Evolutionary conservation across 768 basidiomycete species (phyloP), one percentile per base, ranked within the genome.

Genomic region (Xerocomellus chrysenteron): DNA sequence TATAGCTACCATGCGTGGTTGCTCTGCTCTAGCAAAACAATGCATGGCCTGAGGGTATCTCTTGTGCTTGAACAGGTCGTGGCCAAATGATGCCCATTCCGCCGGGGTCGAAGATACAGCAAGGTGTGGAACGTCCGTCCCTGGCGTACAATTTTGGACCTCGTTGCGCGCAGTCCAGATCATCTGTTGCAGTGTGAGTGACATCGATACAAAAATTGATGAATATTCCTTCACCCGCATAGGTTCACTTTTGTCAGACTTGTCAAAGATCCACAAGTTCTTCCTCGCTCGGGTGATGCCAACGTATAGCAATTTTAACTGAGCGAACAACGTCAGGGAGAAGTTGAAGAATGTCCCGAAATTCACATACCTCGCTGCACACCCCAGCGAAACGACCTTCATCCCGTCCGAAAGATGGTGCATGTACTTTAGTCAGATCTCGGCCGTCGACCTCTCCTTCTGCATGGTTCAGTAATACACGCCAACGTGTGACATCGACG

Each of bases 251-350:
- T 78, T 82, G 1, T 74, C 69, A 0, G 86, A 87, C 35, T 74
- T 76, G 65, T 90, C 88, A 2, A 81, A 80, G 19, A 90, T 82
- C 86, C 88, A 87, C 7, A 90, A 64, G 49, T 87, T 85, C 54
- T 83, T 85, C 40, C 84, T 77, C 1, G 87, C 86, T 41, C 88
- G 70, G 0, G 88, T 90, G 16, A 88, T 79, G 0, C 86, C 88
- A 3, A 90, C 87, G 54, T 90, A 90, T 0, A 90, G 69, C 43
- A 75, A 78, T 61, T 90, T 89, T 21, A 90, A 73, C 86, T 88
- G 28, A 40, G 17, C 11, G 11, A 11, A 10, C 7, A 11, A 24
- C 3, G 19, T 69, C 36, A 55, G 30, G 32, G 12, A 44, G 48
- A 42, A 6, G n/a, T 4, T 37, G 21, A 17, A 30, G 32, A 17